Conservation (phyloP, 306 rosid genomes). For the Prunus dulcis region DNA sequence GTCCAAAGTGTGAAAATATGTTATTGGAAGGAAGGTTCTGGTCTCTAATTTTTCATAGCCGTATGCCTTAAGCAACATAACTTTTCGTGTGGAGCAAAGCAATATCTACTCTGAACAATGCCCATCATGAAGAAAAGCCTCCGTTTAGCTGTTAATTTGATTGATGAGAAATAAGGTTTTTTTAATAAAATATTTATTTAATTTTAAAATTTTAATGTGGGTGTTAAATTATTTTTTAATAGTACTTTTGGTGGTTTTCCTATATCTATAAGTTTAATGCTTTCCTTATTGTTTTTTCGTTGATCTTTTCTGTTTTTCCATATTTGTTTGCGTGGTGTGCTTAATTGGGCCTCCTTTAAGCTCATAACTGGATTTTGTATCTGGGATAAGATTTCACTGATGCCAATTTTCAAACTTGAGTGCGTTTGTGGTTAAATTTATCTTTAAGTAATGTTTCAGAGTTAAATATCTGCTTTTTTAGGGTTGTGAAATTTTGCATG, state of each 20-base stretch:
- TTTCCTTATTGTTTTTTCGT: neutral
- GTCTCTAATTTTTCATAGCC: no score
- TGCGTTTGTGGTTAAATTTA: neutral
- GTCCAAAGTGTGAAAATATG: no score
- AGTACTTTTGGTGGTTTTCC: neutral
- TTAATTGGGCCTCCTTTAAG: neutral
- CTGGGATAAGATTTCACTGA: neutral
- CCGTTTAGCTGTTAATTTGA: no score
- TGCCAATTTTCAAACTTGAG: neutral
- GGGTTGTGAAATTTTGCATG: neutral
- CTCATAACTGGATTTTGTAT: neutral
- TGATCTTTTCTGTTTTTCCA: neutral
- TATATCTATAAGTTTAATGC: neutral
- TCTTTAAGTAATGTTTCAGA: neutral
- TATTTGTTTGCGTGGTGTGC: neutral
- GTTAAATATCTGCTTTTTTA: neutral
- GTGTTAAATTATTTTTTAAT: neutral
- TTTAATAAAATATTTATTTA: no score
- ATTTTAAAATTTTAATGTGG: neutral
- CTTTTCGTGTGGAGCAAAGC: no score
- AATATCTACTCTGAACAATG: no score
- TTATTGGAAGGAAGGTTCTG: no score
- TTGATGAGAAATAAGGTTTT: no score
- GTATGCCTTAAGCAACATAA: no score
- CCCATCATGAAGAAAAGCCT: no score